Base-by-base conservation (phyloP, 208 protist genomes). In the Kentomonas sorsogonicus region DNA sequence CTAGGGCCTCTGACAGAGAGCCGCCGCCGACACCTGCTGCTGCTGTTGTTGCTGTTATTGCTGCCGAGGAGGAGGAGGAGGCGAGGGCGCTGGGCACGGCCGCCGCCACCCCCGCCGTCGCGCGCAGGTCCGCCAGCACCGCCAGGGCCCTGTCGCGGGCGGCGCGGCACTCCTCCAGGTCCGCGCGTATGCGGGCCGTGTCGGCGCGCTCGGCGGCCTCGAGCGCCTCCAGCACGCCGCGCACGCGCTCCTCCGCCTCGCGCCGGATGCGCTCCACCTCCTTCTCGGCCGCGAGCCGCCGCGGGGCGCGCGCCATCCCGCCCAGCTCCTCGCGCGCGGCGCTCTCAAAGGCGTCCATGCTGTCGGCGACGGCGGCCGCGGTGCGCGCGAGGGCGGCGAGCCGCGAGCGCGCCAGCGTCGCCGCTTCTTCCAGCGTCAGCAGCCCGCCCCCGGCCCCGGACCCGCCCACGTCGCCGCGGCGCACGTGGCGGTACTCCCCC, bases 181-280 rank as follows among this genome's bases (percentile, higher is more conserved):
- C 72, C 3, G 59, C 61, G 27, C 26, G 25, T 38, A 87, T 79
- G 30, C 72, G 69, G 22, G 52, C 59, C 18, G 60, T 53, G 62
- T 88, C 56, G 31, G 58, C 73, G 36, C 47, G 46, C 53, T 91
- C 79, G 57, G 62, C 57, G 30, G 60, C 60, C 61, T 86, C 74
- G 38, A 85, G 39, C 48, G 47, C 54, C 13, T 40, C 46, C 23
- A 66, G 48, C 43, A 86, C 78, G 31, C 23, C 41, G 10, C 60
- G 52, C 25, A 86, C 63, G 31, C 63, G 61, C 57, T 81, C 77
- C 69, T 89, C 85, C 31, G 65, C 63, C 69, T 89, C 75, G 11
- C 63, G 75, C 30, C 77, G 85, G 20, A 92, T 63, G 3, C 73
- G 69, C 26, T 72, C 79, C 6, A 86, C 67, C 50, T 88, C 73